These are phyloP conservation scores for Ehretia macrophylla DNA, from an alignment of 257 asterid genomes.

Conservation along the genomic window DNA sequence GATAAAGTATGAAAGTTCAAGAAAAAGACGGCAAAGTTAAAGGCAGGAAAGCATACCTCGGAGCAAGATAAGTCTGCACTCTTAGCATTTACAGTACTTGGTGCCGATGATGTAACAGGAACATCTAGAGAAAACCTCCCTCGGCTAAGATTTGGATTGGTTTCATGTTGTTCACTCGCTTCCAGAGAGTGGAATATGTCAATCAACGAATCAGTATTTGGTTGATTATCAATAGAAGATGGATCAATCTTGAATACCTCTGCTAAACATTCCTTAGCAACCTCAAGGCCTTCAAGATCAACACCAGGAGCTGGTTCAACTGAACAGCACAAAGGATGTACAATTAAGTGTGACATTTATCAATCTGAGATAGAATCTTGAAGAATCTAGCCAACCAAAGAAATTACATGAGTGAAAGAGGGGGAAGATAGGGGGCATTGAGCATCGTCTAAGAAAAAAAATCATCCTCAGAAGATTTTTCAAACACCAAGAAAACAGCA, in stretches of 20 bases:
- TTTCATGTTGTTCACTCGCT: conserved; percentile 10
- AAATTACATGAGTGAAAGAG: neutral
- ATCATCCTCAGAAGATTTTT: too few species aligned
- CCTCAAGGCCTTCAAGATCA: conserved; percentile 69
- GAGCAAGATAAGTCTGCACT: conserved; percentile 21
- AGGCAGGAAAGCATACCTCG: conserved; percentile 24
- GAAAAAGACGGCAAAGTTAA: neutral
- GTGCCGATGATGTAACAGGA: conserved; percentile 32
- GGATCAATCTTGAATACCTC: conserved; percentile 68
- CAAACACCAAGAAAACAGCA: too few species aligned
- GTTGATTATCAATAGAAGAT: conserved; percentile 32
- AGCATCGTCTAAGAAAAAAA: too few species aligned
- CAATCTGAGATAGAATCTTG: neutral
- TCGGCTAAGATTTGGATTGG: conserved; percentile 7
- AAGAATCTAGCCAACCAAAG: neutral
- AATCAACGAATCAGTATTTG: conserved; percentile 43
- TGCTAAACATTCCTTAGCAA: conserved; percentile 69
- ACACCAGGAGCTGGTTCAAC: conserved; percentile 69
- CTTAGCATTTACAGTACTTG: conserved; percentile 22
- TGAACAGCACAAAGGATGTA: conserved; percentile 16
- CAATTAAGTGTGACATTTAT: neutral
- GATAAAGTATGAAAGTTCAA: neutral
- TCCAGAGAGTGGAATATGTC: conserved; percentile 51
- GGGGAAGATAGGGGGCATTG: too few species aligned
- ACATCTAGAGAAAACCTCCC: conserved; percentile 29